phyloP scores from a whole-genome alignment of 768 basidiomycete species.

The Lentinula lateritia region DNA sequence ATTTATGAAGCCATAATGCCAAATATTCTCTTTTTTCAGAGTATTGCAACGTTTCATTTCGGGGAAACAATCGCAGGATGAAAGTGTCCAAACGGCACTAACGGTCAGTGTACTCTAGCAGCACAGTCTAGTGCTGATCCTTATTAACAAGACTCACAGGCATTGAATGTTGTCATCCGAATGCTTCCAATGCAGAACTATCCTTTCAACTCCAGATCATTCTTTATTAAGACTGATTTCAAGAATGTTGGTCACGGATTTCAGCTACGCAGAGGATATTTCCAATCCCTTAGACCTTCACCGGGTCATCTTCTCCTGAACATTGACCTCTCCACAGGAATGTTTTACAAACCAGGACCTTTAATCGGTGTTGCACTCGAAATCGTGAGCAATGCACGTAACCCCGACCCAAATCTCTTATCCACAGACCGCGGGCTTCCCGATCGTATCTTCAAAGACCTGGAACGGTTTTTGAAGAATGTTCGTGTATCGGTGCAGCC shows the following conservation, averaged over 20 bases:
- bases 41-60: constrained; percentile 50
- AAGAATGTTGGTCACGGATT: constrained; percentile 56
- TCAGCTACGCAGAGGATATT: constrained; percentile 74
- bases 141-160: constrained; percentile 31
- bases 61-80: constrained; percentile 65
- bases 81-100: constrained; percentile 57
- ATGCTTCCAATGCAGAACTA: constrained; percentile 66
- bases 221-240: constrained; percentile 57
- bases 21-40: constrained; percentile 25
- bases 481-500: constrained; percentile 25
- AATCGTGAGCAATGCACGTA: constrained; percentile 28
- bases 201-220: constrained; percentile 71
- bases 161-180: constrained; percentile 68
- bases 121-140: neutral
- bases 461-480: constrained; percentile 31
- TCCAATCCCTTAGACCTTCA: constrained; percentile 71
- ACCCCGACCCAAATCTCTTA: constrained; percentile 18
- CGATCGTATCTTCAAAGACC: constrained; percentile 42
- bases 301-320: constrained; percentile 64
- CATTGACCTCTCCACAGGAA: constrained; percentile 71
- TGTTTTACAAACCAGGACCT: constrained; percentile 65
- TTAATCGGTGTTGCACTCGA: constrained; percentile 56
- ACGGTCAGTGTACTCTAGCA: constrained; percentile 33
- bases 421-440: constrained; percentile 35
- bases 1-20: no score